Conservation (phyloP, 164 flowering plant genomes). For the Protea cynaroides region DNA sequence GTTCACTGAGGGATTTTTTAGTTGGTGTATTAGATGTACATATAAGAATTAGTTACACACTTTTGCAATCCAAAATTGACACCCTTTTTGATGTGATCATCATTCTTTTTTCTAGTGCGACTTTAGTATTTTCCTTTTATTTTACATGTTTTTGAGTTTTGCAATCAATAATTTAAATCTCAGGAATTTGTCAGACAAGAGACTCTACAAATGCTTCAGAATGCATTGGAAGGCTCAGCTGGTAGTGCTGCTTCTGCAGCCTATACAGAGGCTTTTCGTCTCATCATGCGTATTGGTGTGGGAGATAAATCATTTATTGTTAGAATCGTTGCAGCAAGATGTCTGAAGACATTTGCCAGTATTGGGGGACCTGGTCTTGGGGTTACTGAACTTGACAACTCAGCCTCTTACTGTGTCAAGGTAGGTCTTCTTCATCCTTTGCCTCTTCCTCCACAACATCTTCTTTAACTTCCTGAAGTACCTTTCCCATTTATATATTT, state of each 20-base stretch:
- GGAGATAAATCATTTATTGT: constrained; percentile 82
- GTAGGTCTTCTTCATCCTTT: constrained; percentile 24
- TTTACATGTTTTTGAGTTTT: neutral
- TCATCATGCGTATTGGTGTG: constrained; percentile 60
- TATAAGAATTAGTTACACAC: neutral
- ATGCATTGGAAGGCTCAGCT: constrained; percentile 91
- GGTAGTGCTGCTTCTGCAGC: constrained; percentile 76
- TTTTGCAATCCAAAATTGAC: neutral
- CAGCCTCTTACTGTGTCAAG: constrained; percentile 81
- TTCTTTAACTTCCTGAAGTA: neutral
- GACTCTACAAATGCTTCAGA: constrained; percentile 84
- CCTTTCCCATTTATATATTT: neutral
- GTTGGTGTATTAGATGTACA: neutral
- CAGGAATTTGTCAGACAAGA: constrained; percentile 97
- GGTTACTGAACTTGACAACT: constrained; percentile 69
- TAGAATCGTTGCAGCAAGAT: constrained; percentile 91
- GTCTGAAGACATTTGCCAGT: constrained; percentile 83
- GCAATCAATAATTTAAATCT: constrained; percentile 2
- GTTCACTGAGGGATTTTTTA: neutral
- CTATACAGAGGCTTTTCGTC: constrained; percentile 80
- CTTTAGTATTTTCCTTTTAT: neutral
- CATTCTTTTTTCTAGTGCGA: neutral
- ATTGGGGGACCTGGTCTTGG: constrained; percentile 96
- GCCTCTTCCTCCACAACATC: no score
- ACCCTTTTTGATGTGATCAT: neutral